Evolutionary conservation across 2,329 filamentous ascomycete species (phyloP).

Genomic region (Alternaria brassicae): DNA sequence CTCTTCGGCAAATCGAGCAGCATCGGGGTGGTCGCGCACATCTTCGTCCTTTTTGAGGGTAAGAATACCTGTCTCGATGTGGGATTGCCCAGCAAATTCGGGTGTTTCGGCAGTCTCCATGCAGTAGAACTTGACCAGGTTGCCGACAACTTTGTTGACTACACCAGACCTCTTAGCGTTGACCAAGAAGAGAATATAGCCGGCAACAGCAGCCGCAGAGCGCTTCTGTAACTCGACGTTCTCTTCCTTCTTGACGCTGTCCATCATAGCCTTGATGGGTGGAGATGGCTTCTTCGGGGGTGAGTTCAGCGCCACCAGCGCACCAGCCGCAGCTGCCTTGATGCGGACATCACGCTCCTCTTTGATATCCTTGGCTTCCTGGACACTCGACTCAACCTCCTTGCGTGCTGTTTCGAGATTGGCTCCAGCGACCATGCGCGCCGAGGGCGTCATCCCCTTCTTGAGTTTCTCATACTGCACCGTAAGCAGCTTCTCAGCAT

Average conservation of each 20-base stretch:
- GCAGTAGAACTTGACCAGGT: constrained; percentile 96
- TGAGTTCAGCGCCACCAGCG: constrained; percentile 83
- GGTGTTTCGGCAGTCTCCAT: constrained; percentile 97
- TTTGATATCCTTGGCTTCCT: constrained; percentile 81
- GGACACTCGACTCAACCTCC: constrained; percentile 73
- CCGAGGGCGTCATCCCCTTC: constrained; percentile 85
- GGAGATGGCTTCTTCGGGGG: constrained; percentile 92
- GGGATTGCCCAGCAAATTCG: constrained; percentile 85
- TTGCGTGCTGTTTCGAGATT: constrained; percentile 79
- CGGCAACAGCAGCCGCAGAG: constrained; percentile 83
- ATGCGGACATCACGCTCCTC: constrained; percentile 84
- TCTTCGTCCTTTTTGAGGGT: constrained; percentile 98
- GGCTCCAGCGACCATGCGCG: constrained; percentile 82
- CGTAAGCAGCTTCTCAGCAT: constrained; percentile 85
- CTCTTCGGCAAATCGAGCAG: constrained; percentile 86
- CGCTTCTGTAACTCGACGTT: constrained; percentile 86
- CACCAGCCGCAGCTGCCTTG: constrained; percentile 83
- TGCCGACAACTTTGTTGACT: constrained; percentile 94
- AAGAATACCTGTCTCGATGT: constrained; percentile 79
- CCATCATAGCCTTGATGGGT: constrained; percentile 97
- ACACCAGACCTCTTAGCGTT: constrained; percentile 79
- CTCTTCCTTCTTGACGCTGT: constrained; percentile 94
- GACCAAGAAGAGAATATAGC: constrained; percentile 85
- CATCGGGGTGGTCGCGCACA: constrained; percentile 88
- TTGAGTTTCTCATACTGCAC: constrained; percentile 89